phyloP scores from a whole-genome alignment of 164 flowering plant genomes.

The Vitis riparia region DNA sequence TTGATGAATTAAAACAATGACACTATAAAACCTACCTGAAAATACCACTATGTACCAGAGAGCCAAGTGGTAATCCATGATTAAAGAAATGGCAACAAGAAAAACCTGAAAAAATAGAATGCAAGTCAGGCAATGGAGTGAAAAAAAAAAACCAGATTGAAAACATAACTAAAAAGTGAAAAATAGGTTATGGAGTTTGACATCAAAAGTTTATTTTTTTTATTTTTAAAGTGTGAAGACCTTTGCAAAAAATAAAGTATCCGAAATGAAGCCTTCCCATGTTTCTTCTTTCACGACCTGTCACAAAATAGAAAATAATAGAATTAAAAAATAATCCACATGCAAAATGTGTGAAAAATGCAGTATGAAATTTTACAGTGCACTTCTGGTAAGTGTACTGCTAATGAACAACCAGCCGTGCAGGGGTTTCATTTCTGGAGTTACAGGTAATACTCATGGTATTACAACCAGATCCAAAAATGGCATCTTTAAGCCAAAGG shows the following conservation, averaged over 20 bases:
- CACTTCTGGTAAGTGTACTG: too few relatives aligned
- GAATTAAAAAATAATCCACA: background rate
- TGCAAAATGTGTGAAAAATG: background rate
- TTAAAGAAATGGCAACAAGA: constrained; percentile 57
- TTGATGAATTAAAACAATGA: background rate
- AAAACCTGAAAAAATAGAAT: constrained; percentile 46
- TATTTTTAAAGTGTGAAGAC: constrained; percentile 23
- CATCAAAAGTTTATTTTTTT: too few relatives aligned
- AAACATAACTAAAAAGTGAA: background rate
- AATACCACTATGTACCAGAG: constrained; percentile 65
- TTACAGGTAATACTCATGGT: too few relatives aligned
- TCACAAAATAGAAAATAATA: constrained; percentile 6
- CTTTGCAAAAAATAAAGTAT: constrained; percentile 72
- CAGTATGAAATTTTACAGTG: too few relatives aligned
- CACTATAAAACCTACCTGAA: constrained; percentile 46
- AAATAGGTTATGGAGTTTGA: background rate
- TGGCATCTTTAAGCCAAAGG: too few relatives aligned
- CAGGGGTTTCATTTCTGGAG: too few relatives aligned
- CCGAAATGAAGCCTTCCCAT: constrained; percentile 81
- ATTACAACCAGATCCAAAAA: too few relatives aligned
- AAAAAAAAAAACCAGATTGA: background rate
- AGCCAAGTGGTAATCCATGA: constrained; percentile 75
- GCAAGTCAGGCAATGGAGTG: background rate
- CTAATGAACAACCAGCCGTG: too few relatives aligned
- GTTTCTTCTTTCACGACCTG: constrained; percentile 76